Conservation (phyloP, 805 yeast species). For the Yamadazyma tumulicola region DNA sequence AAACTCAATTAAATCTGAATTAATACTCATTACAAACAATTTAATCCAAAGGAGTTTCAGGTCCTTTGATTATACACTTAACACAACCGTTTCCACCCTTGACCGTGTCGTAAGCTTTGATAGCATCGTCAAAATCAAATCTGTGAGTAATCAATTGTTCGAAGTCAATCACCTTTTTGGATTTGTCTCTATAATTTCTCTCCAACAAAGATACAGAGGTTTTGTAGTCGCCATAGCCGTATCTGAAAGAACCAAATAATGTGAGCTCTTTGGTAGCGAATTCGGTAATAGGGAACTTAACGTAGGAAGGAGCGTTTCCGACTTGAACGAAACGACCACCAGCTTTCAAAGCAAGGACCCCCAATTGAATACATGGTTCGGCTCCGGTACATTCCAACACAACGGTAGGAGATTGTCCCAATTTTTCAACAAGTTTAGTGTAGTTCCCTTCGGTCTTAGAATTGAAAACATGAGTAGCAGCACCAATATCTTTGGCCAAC, state of each 20-base stretch:
- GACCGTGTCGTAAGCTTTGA: constrained; percentile 71
- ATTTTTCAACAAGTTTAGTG: constrained; percentile 33
- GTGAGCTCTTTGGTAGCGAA: constrained; percentile 66
- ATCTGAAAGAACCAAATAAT: constrained; percentile 76
- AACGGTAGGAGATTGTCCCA: constrained; percentile 49
- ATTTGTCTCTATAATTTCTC: constrained; percentile 43
- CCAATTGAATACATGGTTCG: constrained; percentile 67
- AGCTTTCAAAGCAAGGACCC: constrained; percentile 54
- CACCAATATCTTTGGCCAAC: constrained; percentile 65
- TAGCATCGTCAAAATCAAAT: constrained; percentile 67
- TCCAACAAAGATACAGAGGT: constrained; percentile 67
- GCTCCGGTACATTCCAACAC: constrained; percentile 90
- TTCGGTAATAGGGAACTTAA: constrained; percentile 71
- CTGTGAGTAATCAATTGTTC: constrained; percentile 71
- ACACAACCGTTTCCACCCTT: constrained; percentile 65
- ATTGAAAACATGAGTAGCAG: constrained; percentile 63
- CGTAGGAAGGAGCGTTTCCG: constrained; percentile 73
- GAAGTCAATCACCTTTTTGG: constrained; percentile 51
- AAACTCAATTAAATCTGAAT: too few relatives aligned
- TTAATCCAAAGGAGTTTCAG: too few relatives aligned
- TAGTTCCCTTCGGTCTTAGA: constrained; percentile 40
- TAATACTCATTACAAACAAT: too few relatives aligned
- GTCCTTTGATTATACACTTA: constrained; percentile 82
- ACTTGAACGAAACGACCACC: constrained; percentile 82
- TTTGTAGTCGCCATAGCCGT: constrained; percentile 72